A percentile compares a stretch with the other conserved stretches of the same genome.
Evolutionary conservation across 2,329 filamentous ascomycete genomes (phyloP).

Genomic region (Pseudofabraea citricarpa): DNA sequence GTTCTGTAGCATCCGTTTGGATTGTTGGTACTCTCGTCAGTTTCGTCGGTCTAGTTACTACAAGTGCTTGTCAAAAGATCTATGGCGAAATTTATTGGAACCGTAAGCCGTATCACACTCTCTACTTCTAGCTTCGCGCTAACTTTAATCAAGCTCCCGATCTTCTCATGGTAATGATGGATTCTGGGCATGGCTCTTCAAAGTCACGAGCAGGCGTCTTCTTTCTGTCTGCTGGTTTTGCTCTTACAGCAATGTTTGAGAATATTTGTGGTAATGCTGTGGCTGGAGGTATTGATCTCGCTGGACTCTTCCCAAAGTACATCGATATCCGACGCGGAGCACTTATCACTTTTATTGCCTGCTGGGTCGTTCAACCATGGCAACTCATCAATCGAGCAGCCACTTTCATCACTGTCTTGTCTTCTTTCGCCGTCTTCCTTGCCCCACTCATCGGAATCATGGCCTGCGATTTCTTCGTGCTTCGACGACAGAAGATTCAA

Average conservation of each 20-base stretch:
- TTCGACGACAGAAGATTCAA: constrained; percentile 36
- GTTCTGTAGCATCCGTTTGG: constrained; percentile 34
- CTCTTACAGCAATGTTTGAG: constrained; percentile 28
- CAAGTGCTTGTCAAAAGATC: constrained; percentile 18
- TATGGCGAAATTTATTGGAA: constrained; percentile 22
- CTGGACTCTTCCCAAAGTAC: constrained; percentile 44
- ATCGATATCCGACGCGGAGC: constrained; percentile 52
- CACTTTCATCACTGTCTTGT: constrained; percentile 43
- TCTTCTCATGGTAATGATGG: constrained; percentile 10
- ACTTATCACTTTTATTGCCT: constrained; percentile 37
- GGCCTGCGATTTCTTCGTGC: constrained; percentile 50
- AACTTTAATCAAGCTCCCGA: constrained; percentile 1
- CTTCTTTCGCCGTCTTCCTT: constrained; percentile 40
- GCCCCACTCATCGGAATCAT: constrained; percentile 48
- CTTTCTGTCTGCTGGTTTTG: constrained; percentile 8
- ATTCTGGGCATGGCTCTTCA: constrained; percentile 31
- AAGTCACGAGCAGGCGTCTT: constrained; percentile 8
- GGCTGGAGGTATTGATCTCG: constrained; percentile 49
- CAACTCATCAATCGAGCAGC: constrained; percentile 34
- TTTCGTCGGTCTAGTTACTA: constrained; percentile 37
- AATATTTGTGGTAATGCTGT: constrained; percentile 43
- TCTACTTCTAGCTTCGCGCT: constrained; percentile 33
- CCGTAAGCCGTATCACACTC: constrained; percentile 37
- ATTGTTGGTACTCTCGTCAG: constrained; percentile 36
- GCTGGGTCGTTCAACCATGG: constrained; percentile 39